These are phyloP conservation scores for Sphenostylis stenocarpa DNA, from an alignment of 306 rosid species.

Conservation along the genomic window DNA sequence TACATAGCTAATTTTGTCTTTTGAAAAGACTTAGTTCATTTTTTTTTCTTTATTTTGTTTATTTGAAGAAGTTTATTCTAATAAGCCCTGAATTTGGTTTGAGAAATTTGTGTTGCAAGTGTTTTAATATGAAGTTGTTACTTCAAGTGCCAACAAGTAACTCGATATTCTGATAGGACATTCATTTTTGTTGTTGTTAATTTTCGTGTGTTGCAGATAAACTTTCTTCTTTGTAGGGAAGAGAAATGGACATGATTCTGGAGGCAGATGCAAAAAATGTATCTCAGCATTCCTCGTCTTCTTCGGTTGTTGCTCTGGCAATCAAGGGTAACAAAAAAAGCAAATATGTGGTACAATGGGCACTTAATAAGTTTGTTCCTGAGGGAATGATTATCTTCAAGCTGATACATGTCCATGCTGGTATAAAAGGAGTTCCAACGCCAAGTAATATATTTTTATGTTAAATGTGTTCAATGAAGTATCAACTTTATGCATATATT, in stretches of 20 bases:
- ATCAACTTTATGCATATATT: background rate
- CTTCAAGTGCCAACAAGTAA: background rate
- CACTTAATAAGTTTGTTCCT: conserved; percentile 76
- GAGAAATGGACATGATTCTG: conserved; percentile 47
- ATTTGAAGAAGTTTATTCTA: too few species aligned
- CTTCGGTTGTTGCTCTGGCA: conserved; percentile 68
- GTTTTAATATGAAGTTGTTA: background rate
- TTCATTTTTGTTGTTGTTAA: background rate
- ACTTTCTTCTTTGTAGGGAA: conserved; percentile 1
- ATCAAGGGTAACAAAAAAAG: conserved; percentile 77
- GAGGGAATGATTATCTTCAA: conserved; percentile 66
- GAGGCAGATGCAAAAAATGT: conserved; percentile 26
- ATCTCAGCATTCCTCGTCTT: conserved; percentile 39
- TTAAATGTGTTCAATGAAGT: background rate
- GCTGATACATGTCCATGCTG: conserved; percentile 70
- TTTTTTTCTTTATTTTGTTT: too few species aligned
- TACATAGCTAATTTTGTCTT: too few species aligned
- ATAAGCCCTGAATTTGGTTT: background rate
- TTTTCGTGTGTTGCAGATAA: conserved; percentile 22
- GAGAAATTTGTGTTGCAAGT: background rate
- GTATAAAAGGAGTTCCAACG: conserved; percentile 70
- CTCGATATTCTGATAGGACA: background rate
- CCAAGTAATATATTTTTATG: conserved; percentile 57
- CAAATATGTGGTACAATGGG: conserved; percentile 75
- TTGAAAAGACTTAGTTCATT: too few species aligned